Conservation (phyloP, 2,329 filamentous ascomycete genomes). For the Penicillium sp. region DNA sequence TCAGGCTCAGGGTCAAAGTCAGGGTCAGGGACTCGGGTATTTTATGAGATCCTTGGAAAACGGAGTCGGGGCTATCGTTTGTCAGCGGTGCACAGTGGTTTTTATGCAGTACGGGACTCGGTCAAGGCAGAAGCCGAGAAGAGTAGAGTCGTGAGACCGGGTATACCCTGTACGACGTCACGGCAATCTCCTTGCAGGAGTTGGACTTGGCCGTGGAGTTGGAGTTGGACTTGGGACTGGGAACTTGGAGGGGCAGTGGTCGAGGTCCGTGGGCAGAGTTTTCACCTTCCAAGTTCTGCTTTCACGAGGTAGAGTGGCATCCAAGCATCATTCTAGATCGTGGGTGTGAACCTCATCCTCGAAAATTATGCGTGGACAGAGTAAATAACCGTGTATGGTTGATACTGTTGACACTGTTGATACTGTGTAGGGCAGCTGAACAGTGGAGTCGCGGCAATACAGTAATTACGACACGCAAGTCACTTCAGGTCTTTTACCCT, state of each 20-base stretch:
- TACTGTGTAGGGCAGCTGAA: slow-evolving; percentile 5
- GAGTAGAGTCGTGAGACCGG: not conserved
- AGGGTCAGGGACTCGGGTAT: not conserved
- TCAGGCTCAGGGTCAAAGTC: not conserved
- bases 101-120: not conserved
- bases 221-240: not conserved
- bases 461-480: slow-evolving; percentile 17
- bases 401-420: no score
- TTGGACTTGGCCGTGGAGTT: not conserved
- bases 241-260: not conserved
- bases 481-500: slow-evolving; percentile 9
- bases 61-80: no score
- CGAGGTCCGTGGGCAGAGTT: not conserved
- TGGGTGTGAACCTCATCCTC: no score
- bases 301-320: no score
- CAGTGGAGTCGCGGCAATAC: slow-evolving; percentile 9
- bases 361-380: no score
- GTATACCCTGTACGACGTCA: slow-evolving; percentile 4
- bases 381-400: no score
- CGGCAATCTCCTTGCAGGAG: slow-evolving; percentile 6
- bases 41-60: no score
- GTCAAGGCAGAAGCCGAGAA: not conserved
- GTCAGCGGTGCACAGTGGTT: no score
- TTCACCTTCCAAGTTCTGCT: no score
- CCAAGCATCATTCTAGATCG: no score